Evolutionary conservation across 1,139 yeast genomes (phyloP), one percentile per base, ranked within the genome.

Genomic region (Magnusiomyces tetraspermus): DNA sequence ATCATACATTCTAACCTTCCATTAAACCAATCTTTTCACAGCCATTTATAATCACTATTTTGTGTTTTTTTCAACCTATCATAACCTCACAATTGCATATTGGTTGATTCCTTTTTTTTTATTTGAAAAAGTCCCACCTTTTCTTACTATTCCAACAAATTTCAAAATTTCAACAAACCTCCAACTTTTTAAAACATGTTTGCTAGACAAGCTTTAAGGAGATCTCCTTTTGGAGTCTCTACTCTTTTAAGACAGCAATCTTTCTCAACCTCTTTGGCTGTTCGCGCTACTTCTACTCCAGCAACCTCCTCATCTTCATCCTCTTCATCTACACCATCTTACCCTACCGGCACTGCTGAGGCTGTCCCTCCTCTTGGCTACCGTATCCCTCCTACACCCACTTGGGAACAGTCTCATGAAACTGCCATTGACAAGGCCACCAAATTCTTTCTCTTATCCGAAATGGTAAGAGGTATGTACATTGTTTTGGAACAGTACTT

Each of bases 391-490:
- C 77, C 80, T 58, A 88, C 90, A 41, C 80, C 78, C 63, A 78
- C 90, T 4, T 86, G 95, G 95, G 94, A 86, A 68, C 92, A 85
- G 63, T 71, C 77, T 48, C 74, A 78, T 61, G 95, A 86, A 69
- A 78, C 88, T 59, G 94, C 95, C 1, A 73, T 87, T 54, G 80
- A 83, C 60, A 85, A 85, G 71, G 94, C 94, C 51, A 87, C 95
- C 64, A 85, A 84, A 68, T 86, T 81, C 76, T 87, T 83, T 68
- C 75, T 87, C 60, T 71, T 87, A 61, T 78, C 85, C 50, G 96
- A 87, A 71, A 85, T 87, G 79, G 83, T 87, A 62, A 78, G 96
- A 68, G 96, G 96, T 55, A 85, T 87, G 95, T 86, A 84, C 76
- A 79, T 86, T 63, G 87, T 86, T 63, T 70, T 87, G 70, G 96